Evolutionary conservation across 306 rosid genomes (phyloP).

Genomic region (Lathyrus aphaca): DNA sequence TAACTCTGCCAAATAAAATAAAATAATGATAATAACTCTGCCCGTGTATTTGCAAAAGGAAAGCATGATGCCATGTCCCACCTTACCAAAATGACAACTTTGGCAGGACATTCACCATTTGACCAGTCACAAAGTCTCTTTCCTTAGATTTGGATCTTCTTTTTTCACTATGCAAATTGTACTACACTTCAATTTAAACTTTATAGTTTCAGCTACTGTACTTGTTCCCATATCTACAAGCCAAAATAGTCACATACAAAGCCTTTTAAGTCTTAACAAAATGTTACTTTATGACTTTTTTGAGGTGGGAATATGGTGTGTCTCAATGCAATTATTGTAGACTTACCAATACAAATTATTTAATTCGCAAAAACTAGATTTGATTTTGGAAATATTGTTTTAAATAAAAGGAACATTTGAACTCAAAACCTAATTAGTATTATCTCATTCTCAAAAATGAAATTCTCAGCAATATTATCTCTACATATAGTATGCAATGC

Average conservation of each 20-base stretch:
- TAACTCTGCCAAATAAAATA: neutral
- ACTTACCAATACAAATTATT: too few species aligned
- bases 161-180: neutral
- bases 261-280: neutral
- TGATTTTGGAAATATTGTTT: too few species aligned
- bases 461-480: too few species aligned
- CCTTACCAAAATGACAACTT: constrained; percentile 1
- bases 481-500: too few species aligned
- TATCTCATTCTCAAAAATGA: too few species aligned
- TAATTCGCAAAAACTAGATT: too few species aligned
- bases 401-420: too few species aligned
- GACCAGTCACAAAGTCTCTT: constrained; percentile 5
- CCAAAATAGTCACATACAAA: constrained; percentile 3
- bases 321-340: neutral
- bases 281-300: neutral
- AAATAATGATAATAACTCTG: neutral
- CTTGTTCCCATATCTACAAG: neutral
- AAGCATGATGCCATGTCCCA: constrained; percentile 31
- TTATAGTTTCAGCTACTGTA: neutral
- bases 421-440: too few species aligned
- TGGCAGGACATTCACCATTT: constrained; percentile 20
- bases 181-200: neutral
- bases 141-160: neutral
- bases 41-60: constrained; percentile 8
- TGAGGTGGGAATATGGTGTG: neutral